Evolutionary conservation across 1,139 yeast species (phyloP), one percentile per base, ranked within the genome.

Genomic region (Hyphopichia fennica): DNA sequence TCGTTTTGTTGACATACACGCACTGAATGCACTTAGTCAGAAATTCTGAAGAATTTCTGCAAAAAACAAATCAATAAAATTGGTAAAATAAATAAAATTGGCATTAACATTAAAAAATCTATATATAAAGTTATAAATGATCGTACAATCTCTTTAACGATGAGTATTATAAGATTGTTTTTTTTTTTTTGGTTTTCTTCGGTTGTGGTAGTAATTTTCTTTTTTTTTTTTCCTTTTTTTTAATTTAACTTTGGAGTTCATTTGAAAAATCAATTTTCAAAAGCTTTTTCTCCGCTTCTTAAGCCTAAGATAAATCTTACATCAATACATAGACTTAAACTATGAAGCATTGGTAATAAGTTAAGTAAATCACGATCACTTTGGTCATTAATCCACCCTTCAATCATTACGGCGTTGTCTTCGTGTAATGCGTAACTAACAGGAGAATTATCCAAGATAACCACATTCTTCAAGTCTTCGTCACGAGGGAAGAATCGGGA

Each of bases 321-420:
- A 63, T 93, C 99, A 7, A 89, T 83, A 28, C 93, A 81, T 49
- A 81, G 78, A 45, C 96, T 75, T 53, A 93, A 66, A 28, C 96
- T 87, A 53, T 86, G 82, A 41, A 93, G 69, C 59, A 93, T 68
- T 2, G 99, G 98, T 39, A 93, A 64, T 41, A 93, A 66, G 54
- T 88, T 83, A 60, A 93, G 67, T 44, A 93, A 69, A 54, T 89
- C 96, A 20, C 84, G 75, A 59, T 93, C 99, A 36, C 84, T 80
- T 17, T 95, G 96, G 63, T 93, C 99, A 56, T 88, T 89, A 48
- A 93, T 89, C 99, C 99, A 93, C 35, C 99, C 98, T 63, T 91
- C 97, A 17, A 93, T 89, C 67, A 86, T 83, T 30, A 93, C 83
- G 1, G 96, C 99, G 58, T 93, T 93, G 52, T 84, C 82, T 48